These are phyloP conservation scores for Whalleya microplaca DNA, from an alignment of 2,329 filamentous ascomycete species.

Conservation along the genomic window DNA sequence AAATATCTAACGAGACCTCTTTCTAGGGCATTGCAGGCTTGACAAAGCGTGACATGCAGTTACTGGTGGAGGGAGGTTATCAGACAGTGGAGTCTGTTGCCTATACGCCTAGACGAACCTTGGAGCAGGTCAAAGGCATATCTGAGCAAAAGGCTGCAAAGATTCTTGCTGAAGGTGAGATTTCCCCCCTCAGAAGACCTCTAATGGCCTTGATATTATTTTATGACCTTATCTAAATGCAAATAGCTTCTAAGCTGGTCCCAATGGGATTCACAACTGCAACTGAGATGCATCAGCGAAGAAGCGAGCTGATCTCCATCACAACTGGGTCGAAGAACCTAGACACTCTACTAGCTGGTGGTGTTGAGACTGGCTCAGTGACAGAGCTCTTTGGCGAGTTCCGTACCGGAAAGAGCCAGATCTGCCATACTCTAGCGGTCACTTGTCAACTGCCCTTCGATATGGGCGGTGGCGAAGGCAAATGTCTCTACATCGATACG, in stretches of 20 bases:
- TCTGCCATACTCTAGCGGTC: conserved; percentile 97
- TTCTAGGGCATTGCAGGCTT: conserved; percentile 84
- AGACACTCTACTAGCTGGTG: conserved; percentile 91
- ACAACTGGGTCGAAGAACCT: conserved; percentile 98
- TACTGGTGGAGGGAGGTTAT: conserved; percentile 88
- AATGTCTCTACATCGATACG: conserved; percentile 97
- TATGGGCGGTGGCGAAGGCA: conserved; percentile 98
- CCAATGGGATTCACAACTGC: conserved; percentile 99
- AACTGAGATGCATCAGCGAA: conserved; percentile 96
- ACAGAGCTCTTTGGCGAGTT: conserved; percentile 99
- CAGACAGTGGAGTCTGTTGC: conserved; percentile 96
- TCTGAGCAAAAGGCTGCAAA: conserved; percentile 96
- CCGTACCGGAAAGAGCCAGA: conserved; percentile 96
- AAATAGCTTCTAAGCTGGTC: conserved; percentile 85
- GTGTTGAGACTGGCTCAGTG: conserved; percentile 95
- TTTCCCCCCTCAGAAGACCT: neutral
- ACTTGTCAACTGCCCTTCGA: conserved; percentile 98
- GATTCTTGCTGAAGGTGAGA: conserved; percentile 81
- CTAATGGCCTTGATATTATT: neutral
- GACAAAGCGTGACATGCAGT: conserved; percentile 93
- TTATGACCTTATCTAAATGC: conserved; percentile 20
- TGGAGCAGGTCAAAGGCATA: conserved; percentile 97
- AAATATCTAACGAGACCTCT: neutral
- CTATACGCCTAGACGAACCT: conserved; percentile 79
- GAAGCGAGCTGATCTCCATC: conserved; percentile 96